Evolutionary conservation across 129 eudicot genomes (phyloP).

Genomic region (Apium graveolens): DNA sequence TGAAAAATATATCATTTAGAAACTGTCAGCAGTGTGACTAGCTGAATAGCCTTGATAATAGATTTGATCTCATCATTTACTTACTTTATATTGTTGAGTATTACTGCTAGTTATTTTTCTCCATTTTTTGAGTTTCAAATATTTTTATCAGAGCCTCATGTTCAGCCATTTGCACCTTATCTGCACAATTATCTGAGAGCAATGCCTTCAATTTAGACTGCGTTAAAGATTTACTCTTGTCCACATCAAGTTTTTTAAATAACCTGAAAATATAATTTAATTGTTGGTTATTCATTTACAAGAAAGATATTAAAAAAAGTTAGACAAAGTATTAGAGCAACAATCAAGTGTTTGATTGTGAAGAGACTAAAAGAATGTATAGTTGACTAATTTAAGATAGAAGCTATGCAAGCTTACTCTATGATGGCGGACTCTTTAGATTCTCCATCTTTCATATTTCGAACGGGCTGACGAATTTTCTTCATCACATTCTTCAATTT

Average conservation of each 20-base stretch:
- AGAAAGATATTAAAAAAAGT: background rate
- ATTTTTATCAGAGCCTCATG: constrained; percentile 38
- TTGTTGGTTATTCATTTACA: background rate
- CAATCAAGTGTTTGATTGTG: background rate
- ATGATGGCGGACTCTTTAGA: constrained; percentile 40
- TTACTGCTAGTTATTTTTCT: constrained; percentile 22
- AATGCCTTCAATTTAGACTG: background rate
- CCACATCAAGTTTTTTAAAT: constrained; percentile 5
- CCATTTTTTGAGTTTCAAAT: constrained; percentile 41
- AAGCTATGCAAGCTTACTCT: constrained; percentile 26
- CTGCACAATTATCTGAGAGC: background rate
- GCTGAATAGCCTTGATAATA: background rate
- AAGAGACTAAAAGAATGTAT: background rate
- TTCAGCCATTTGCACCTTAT: background rate
- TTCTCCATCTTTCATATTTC: constrained; percentile 26
- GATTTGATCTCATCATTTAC: background rate
- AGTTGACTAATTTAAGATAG: background rate
- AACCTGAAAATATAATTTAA: background rate
- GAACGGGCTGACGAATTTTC: constrained; percentile 32
- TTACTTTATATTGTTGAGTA: constrained; percentile 26
- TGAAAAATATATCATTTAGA: background rate
- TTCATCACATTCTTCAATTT: constrained; percentile 44
- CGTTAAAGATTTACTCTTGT: background rate
- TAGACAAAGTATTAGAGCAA: constrained; percentile 2
- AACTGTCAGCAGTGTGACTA: background rate